Percentiles rank a stretch among this genome's conserved stretches.
These are phyloP conservation scores for Colletotrichum sp. DNA, from an alignment of 2,329 filamentous ascomycete genomes.

Conservation along the genomic window DNA sequence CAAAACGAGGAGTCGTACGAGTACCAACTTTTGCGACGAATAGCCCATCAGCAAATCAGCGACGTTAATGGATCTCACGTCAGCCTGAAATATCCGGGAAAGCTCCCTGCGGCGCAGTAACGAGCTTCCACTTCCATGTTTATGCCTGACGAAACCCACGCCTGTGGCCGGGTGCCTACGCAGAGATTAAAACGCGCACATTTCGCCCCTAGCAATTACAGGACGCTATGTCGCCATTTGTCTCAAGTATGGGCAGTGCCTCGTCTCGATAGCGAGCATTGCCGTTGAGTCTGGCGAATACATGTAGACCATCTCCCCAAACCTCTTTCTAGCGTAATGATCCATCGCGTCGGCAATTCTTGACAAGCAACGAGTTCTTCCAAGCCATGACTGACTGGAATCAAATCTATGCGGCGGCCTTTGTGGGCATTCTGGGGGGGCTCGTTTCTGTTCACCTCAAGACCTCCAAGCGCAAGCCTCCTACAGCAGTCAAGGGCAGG, in stretches of 20 bases:
- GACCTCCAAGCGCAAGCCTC: not conserved
- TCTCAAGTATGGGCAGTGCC: not conserved
- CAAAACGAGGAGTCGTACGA: not conserved
- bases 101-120: not conserved
- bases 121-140: not conserved
- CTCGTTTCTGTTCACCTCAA: not conserved
- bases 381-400: not conserved
- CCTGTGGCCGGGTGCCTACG: not conserved
- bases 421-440: not conserved
- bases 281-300: not conserved
- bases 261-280: not conserved
- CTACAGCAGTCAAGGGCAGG: conserved; percentile 13
- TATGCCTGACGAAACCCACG: not conserved
- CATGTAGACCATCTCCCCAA: not conserved
- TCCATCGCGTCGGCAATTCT: fast-evolving
- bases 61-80: not conserved
- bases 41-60: not conserved
- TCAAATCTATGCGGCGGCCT: not conserved
- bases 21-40: not conserved
- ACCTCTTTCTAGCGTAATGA: not conserved
- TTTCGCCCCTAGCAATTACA: not conserved
- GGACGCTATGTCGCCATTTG: not conserved
- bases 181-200: not conserved
- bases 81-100: not conserved
- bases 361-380: not conserved